These are phyloP conservation scores for Coniferiporia sulphurascens DNA, from an alignment of 1,284 basidiomycete species.

Conservation along the genomic window DNA sequence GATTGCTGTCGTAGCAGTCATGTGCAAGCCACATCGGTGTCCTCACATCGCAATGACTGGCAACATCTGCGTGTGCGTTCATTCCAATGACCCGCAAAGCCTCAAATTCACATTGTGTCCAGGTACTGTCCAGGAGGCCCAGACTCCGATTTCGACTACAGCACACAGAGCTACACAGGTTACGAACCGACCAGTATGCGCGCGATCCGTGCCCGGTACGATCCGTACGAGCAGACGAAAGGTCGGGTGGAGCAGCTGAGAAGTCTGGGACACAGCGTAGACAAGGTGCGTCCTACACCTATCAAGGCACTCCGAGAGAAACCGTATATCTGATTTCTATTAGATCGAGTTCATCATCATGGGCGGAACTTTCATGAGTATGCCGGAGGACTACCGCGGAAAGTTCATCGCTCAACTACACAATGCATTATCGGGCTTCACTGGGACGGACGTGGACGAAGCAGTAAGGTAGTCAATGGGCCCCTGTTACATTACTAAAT, in stretches of 20 bases:
- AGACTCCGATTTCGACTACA: constrained; percentile 99
- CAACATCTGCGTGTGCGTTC: constrained; percentile 93
- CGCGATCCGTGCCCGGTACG: constrained; percentile 95
- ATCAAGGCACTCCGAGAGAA: not conserved
- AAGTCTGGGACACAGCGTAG: constrained; percentile 92
- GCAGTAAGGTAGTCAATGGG: constrained; percentile 90
- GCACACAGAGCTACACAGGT: constrained; percentile 96
- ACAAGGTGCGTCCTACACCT: constrained; percentile 63
- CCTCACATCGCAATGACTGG: constrained; percentile 99
- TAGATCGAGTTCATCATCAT: constrained; percentile 99
- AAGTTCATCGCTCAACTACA: constrained; percentile 96
- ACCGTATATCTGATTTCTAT: not conserved
- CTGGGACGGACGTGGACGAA: constrained; percentile 91
- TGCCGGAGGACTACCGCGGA: constrained; percentile 93
- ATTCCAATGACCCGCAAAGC: constrained; percentile 2
- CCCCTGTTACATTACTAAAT: no score
- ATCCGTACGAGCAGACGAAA: constrained; percentile 97
- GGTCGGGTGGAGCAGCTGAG: constrained; percentile 95
- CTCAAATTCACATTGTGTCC: constrained; percentile 1
- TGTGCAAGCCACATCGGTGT: constrained; percentile 99
- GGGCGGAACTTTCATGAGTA: constrained; percentile 99
- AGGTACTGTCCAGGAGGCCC: constrained; percentile 99
- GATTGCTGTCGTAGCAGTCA: constrained; percentile 99
- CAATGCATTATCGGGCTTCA: constrained; percentile 95
- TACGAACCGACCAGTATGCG: constrained; percentile 99